Evolutionary conservation across 1,284 basidiomycete species (phyloP).

Genomic region (Volvariella volvacea): DNA sequence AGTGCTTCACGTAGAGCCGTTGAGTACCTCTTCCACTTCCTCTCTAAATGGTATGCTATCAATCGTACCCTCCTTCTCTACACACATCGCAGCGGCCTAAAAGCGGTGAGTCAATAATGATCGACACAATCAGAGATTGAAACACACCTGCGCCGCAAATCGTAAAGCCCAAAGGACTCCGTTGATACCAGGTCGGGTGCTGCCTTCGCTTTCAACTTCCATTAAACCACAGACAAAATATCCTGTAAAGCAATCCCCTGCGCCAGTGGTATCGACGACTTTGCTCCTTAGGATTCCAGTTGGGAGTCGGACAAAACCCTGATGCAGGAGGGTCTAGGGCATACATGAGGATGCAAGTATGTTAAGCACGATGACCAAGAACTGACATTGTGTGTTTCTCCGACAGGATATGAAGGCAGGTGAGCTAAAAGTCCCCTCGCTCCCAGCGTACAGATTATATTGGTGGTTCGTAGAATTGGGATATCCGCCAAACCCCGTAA

Average conservation of each 20-base stretch:
- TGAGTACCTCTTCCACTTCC: slow-evolving; percentile 29
- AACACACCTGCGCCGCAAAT: slow-evolving; percentile 30
- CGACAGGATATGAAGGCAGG: slow-evolving; percentile 14
- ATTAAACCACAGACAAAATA: slow-evolving; percentile 51
- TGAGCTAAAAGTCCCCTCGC: slow-evolving; percentile 38
- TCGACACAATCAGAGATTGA: slow-evolving; percentile 24
- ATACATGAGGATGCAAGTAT: no score
- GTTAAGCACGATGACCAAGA: no score
- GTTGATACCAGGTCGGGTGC: slow-evolving; percentile 17
- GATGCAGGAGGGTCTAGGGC: slow-evolving; percentile 11
- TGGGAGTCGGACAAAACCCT: slow-evolving; percentile 31
- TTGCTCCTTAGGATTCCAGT: slow-evolving; percentile 33
- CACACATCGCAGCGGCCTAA: slow-evolving; percentile 52
- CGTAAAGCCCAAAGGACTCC: slow-evolving; percentile 26
- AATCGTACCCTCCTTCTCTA: slow-evolving; percentile 47
- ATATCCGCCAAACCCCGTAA: slow-evolving; percentile 14
- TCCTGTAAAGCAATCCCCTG: slow-evolving; percentile 55
- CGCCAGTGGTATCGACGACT: slow-evolving; percentile 49
- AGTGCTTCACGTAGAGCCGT: no score
- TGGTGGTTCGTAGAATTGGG: slow-evolving; percentile 24
- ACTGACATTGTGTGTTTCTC: slow-evolving; percentile 16
- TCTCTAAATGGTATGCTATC: slow-evolving; percentile 41
- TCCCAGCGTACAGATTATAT: slow-evolving; percentile 51
- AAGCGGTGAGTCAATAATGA: not conserved
- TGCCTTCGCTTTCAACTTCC: slow-evolving; percentile 24